Base-by-base conservation (phyloP, 495 filamentous ascomycete species). In the Penicillium riverlandense region DNA sequence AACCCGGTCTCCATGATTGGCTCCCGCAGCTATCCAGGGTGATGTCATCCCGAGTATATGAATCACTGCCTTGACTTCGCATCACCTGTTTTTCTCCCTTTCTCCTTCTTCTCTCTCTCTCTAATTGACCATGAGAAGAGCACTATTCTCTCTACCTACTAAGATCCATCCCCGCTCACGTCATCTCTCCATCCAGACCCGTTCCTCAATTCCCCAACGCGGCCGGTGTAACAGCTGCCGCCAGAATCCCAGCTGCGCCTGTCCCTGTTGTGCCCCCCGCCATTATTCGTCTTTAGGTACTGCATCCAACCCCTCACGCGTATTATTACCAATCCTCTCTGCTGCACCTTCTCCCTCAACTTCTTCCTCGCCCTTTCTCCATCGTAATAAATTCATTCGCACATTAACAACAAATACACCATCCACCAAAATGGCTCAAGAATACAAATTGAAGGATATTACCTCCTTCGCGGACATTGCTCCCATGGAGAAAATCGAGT, bases 381-480 rank as follows among this genome's bases (percentile, higher is more conserved):
- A 22, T 22, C 22, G 3, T 3, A 22, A 22, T 22, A 22, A 22
- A 22, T 6, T 22, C 22, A 22, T 6, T 6, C 22, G 22, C 22
- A 22, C 22, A 22, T 22, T 22, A 22, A 22, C 22, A 4, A 22
- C 22, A 22, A 22, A 22, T 3, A 22, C 22, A 0, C 47, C 49
- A 16, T 36, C 47, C 11, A 7, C 54, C 37, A 64, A 45, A 37
- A 82, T 81, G 76, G 66, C 71, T 1, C 64, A 85, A 44, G 85
- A 95, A 72, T 96, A 84, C 71, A 94, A 88, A 59, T 76, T 98
- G 51, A 95, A 92, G 56, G 83, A 75, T 43, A 69, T 96, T 39
- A 73, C 76, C 28, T 82, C 80, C 45, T 70, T 94, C 22, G 44
- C 61, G 2, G 76, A 83, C 46, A 63, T 96, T 31, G 75, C 82